A percentile compares a stretch with the other conserved stretches of the same genome.
Evolutionary conservation across 176 grass and related monocot genomes (phyloP).

Genomic region (Aegilops umbellulata): DNA sequence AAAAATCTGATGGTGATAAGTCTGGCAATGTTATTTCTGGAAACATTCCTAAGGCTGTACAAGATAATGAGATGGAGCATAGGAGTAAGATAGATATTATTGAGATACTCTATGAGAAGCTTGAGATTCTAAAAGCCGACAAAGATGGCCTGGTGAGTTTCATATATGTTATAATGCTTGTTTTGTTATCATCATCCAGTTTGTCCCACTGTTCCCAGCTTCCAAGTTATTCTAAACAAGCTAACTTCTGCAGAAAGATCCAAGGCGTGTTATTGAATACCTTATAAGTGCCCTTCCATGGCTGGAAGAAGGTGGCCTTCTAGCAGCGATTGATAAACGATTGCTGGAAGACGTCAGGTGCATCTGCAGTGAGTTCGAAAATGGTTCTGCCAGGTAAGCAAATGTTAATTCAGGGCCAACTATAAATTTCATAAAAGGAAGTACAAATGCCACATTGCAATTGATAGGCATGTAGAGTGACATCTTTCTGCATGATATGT

Average conservation of each 20-base stretch:
- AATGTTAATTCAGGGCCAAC: not conserved
- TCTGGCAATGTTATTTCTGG: not conserved
- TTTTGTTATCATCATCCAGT: not conserved
- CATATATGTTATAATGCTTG: conserved; percentile 26
- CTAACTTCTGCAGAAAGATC: conserved; percentile 35
- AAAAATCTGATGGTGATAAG: not conserved
- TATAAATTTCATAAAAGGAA: not conserved
- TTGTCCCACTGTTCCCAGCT: not conserved
- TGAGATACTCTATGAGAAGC: conserved; percentile 12
- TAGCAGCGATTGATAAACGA: no score
- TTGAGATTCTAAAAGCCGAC: conserved; percentile 34
- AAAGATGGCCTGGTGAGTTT: conserved; percentile 33
- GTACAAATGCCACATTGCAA: no score
- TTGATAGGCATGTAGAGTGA: not conserved
- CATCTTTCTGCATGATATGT: not conserved
- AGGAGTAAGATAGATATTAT: not conserved
- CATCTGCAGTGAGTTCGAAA: conserved; percentile 28
- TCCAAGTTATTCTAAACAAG: not conserved
- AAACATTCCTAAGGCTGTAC: not conserved
- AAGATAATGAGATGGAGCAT: not conserved
- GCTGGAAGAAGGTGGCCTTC: not conserved
- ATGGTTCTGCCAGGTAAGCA: not conserved
- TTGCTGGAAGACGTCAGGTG: conserved; percentile 27
- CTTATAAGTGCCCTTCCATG: conserved; percentile 22
- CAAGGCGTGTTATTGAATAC: conserved; percentile 7